Conservation (phyloP, 2,329 filamentous ascomycete species). For the Pyrenochaeta sp. region DNA sequence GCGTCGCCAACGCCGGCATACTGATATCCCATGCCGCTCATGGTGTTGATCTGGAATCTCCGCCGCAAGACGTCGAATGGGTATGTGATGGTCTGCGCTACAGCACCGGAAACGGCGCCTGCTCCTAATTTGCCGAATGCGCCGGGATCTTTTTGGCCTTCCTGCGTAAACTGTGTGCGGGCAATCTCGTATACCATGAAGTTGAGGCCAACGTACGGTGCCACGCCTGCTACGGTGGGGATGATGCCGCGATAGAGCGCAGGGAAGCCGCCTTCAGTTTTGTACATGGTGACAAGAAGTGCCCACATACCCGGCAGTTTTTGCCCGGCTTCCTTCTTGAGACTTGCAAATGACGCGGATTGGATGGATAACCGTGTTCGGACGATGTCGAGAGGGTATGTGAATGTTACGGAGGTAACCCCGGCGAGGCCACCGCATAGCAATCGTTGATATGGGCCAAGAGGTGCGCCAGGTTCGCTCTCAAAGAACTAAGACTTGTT, state of each 20-base stretch:
- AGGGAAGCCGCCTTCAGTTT: constrained; percentile 81
- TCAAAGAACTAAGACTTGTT: constrained; percentile 73
- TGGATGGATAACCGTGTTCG: constrained; percentile 95
- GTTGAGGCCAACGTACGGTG: constrained; percentile 95
- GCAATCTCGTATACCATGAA: constrained; percentile 98
- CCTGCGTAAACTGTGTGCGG: constrained; percentile 82
- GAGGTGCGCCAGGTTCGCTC: constrained; percentile 73
- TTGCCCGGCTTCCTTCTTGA: constrained; percentile 58
- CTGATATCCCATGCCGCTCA: constrained; percentile 97
- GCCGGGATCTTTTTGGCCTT: constrained; percentile 84
- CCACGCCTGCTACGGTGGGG: constrained; percentile 92
- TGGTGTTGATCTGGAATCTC: constrained; percentile 98
- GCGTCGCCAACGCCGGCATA: constrained; percentile 90
- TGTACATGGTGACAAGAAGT: constrained; percentile 85
- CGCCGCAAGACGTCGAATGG: constrained; percentile 94
- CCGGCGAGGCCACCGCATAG: constrained; percentile 91
- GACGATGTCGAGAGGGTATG: constrained; percentile 97
- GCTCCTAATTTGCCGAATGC: constrained; percentile 83
- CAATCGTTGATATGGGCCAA: constrained; percentile 78
- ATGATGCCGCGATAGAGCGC: constrained; percentile 95
- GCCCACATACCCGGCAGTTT: constrained; percentile 92
- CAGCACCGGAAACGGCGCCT: constrained; percentile 92
- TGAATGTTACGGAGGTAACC: constrained; percentile 93
- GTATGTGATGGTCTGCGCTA: constrained; percentile 97
- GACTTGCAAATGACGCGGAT: constrained; percentile 88